phyloP scores from a whole-genome alignment of 306 rosid genomes.

The Sechiopsis laciniata region DNA sequence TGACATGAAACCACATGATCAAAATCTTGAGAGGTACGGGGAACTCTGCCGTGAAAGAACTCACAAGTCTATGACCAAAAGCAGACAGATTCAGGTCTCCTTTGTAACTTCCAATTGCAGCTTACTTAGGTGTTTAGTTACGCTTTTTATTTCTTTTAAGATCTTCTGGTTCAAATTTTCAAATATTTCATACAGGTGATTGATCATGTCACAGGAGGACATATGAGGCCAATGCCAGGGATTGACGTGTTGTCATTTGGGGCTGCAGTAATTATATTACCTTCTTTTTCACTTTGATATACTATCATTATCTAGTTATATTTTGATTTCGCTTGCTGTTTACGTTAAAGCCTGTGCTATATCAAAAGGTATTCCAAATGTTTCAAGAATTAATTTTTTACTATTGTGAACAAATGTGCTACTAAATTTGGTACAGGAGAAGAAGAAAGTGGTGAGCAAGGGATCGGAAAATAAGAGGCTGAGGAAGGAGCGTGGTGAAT shows the following conservation, averaged over 20 bases:
- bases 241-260: constrained; percentile 45
- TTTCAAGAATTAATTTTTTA: neutral
- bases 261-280: constrained; percentile 39
- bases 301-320: neutral
- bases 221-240: constrained; percentile 88
- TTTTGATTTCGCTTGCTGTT: neutral
- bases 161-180: constrained; percentile 12
- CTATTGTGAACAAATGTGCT: constrained; percentile 22
- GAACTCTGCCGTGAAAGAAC: constrained; percentile 86
- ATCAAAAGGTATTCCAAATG: neutral
- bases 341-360: neutral
- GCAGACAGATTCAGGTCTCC: constrained; percentile 79
- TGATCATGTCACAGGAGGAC: constrained; percentile 64
- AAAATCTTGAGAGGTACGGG: constrained; percentile 67
- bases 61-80: constrained; percentile 53
- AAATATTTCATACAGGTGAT: constrained; percentile 54
- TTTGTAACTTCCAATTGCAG: constrained; percentile 19
- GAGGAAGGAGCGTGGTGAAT: constrained; percentile 75
- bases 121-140: neutral
- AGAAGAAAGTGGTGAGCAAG: constrained; percentile 56
- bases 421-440: constrained; percentile 48
- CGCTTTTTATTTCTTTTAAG: neutral
- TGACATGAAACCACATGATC: constrained; percentile 76
- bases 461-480: constrained; percentile 60
- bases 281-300: constrained; percentile 17